Evolutionary conservation across 768 basidiomycete species (phyloP).

Genomic region (Boletellus sp.): DNA sequence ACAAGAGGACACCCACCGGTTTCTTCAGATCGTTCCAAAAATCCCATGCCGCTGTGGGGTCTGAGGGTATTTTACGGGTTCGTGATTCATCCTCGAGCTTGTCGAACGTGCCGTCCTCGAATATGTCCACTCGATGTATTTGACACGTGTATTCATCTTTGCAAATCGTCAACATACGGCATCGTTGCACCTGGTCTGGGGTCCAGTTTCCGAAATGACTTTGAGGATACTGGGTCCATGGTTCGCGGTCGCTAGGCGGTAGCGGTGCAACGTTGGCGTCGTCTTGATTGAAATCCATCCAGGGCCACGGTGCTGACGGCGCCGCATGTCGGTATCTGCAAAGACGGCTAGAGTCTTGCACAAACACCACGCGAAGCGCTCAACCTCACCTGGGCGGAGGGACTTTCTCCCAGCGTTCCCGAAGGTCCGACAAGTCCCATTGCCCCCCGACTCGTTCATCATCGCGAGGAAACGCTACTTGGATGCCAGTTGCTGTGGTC

Average conservation of each 20-base stretch:
- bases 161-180: slow-evolving; percentile 31
- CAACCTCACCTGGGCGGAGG: slow-evolving; percentile 24
- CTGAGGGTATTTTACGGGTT: slow-evolving; percentile 15
- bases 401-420: slow-evolving; percentile 7
- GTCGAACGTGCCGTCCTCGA: slow-evolving; percentile 14
- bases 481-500: slow-evolving; percentile 9
- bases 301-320: slow-evolving; percentile 42
- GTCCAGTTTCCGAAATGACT: slow-evolving; percentile 58
- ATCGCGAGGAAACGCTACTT: slow-evolving; percentile 1
- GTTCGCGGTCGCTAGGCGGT: background rate
- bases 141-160: slow-evolving; percentile 8
- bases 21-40: slow-evolving; percentile 31
- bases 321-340: slow-evolving; percentile 35
- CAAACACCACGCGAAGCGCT: background rate
- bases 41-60: background rate
- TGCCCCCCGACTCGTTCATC: background rate
- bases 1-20: slow-evolving; percentile 17
- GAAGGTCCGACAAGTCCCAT: slow-evolving; percentile 15
- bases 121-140: slow-evolving; percentile 24
- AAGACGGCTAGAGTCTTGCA: slow-evolving; percentile 16
- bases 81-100: slow-evolving; percentile 1
- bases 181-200: slow-evolving; percentile 35
- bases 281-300: slow-evolving; percentile 35
- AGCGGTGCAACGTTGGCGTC: slow-evolving; percentile 8
- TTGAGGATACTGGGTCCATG: slow-evolving; percentile 45